phyloP scores from a whole-genome alignment of 2,329 filamentous ascomycete genomes.

The Amylocarpus encephaloides region DNA sequence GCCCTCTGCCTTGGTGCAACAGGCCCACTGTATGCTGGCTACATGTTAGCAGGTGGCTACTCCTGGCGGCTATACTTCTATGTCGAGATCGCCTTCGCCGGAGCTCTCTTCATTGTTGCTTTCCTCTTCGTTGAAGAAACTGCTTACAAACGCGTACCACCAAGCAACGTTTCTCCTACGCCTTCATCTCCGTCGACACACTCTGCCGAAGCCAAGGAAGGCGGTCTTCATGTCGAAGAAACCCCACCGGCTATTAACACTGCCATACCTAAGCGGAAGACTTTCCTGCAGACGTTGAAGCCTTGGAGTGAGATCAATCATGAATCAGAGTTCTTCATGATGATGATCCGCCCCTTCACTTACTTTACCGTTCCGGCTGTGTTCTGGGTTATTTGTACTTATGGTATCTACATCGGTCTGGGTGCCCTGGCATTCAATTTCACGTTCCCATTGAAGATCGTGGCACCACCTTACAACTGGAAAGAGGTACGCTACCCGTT shows the following conservation, averaged over 20 bases:
- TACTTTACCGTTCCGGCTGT: slow-evolving; percentile 43
- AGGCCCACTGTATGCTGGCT: slow-evolving; percentile 52
- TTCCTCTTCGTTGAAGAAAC: slow-evolving; percentile 57
- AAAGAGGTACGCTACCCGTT: slow-evolving; percentile 29
- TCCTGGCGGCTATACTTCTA: slow-evolving; percentile 58
- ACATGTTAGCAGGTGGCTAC: slow-evolving; percentile 52
- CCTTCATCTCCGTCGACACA: slow-evolving; percentile 1
- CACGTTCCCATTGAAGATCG: slow-evolving; percentile 43
- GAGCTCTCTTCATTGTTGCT: slow-evolving; percentile 34
- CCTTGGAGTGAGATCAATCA: slow-evolving; percentile 39
- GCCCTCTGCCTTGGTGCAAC: slow-evolving; percentile 47
- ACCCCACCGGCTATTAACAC: background rate
- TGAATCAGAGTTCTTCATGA: slow-evolving; percentile 40
- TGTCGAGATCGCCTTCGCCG: slow-evolving; percentile 49
- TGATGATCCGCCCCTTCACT: slow-evolving; percentile 40
- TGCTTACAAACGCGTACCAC: slow-evolving; percentile 40
- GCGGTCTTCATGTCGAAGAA: slow-evolving; percentile 26
- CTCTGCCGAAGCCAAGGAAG: slow-evolving; percentile 13
- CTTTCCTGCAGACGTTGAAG: slow-evolving; percentile 37
- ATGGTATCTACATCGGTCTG: slow-evolving; percentile 43
- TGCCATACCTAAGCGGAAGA: slow-evolving; percentile 34
- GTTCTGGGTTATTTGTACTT: slow-evolving; percentile 45
- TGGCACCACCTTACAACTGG: slow-evolving; percentile 41
- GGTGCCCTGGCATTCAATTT: slow-evolving; percentile 45
- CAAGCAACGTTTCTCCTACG: slow-evolving; percentile 15